These are phyloP conservation scores for Leucocoprinus leucothites DNA, from an alignment of 768 basidiomycete species.

Conservation along the genomic window DNA sequence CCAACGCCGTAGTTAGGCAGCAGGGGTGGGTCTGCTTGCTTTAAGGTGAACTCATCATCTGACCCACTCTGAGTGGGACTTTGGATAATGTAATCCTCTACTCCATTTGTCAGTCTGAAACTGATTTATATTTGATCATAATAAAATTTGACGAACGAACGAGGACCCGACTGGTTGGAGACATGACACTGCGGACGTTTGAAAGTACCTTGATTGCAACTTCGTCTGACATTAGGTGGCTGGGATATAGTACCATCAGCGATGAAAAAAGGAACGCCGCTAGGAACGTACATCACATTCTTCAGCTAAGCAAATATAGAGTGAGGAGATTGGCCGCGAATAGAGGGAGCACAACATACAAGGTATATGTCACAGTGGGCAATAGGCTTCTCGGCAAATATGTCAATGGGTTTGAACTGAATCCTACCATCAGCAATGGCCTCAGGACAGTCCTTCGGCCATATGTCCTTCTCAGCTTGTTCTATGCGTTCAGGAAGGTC, in stretches of 20 bases:
- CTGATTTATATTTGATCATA: no score
- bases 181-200: conserved; percentile 31
- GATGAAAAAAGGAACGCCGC: background rate
- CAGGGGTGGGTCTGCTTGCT: conserved; percentile 39
- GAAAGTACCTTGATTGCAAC: conserved; percentile 26
- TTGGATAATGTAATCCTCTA: no score
- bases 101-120: no score
- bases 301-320: conserved; percentile 25
- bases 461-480: conserved; percentile 25
- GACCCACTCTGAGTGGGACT: background rate
- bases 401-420: conserved; percentile 26
- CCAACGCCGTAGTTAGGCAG: conserved; percentile 47
- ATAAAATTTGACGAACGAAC: conserved; percentile 21
- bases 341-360: conserved; percentile 20
- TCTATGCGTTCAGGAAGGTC: conserved; percentile 26
- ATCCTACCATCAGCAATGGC: conserved; percentile 27
- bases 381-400: background rate
- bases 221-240: conserved; percentile 34
- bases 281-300: conserved; percentile 25
- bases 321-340: background rate
- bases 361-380: conserved; percentile 34
- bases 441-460: conserved; percentile 28
- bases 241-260: conserved; percentile 10
- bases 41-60: conserved; percentile 13
- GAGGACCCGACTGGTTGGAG: conserved; percentile 25